Base-by-base conservation (phyloP, 2,329 filamentous ascomycete genomes). In the Ophiostoma triangulosporum region DNA sequence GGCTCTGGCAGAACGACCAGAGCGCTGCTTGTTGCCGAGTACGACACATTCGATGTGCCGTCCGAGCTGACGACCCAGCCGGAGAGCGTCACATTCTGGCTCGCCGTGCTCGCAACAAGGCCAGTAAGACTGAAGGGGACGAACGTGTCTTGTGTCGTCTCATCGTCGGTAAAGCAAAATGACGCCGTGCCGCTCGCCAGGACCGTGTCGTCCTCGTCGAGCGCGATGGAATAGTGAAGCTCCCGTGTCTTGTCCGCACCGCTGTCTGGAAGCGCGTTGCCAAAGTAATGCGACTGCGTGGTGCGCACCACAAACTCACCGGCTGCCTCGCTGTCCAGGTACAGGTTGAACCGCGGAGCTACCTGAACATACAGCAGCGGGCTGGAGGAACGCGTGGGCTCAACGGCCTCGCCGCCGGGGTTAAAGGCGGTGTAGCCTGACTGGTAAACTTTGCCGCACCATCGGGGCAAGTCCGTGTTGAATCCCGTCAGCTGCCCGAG, bases 381-480 rank as follows among this genome's bases (percentile, higher is more conserved):
- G 0, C 64, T 56, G 29, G 65, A 57, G 53, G 64, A 24, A 26
- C 59, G 56, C 0, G 62, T 54, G 0, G 71, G 71, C 56, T 66
- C 65, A 11, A 64, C 58, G 0, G 67, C 69, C 59, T 72, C 65
- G 4, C 72, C 72, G 53, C 72, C 72, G 0, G 71, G 71, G 31
- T 73, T 66, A 54, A 72, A 74, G 49, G 65, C 67, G 0, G 69
- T 67, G 53, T 66, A 65, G 36, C 66, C 67, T 40, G 67, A 56
- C 57, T 73, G 57, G 57, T 74, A 73, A 4, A 68, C 70, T 52
- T 73, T 74, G 17, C 72, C 71, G 55, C 72, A 74, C 72, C 71
- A 73, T 45, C 70, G 63, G 12, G 67, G 67, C 70, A 68, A 71
- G 48, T 70, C 70, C 1, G 68, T 62, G 55, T 73, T 66, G 12